These are phyloP conservation scores for Echeveria elegans DNA, from an alignment of 164 flowering plant genomes.

Conservation along the genomic window DNA sequence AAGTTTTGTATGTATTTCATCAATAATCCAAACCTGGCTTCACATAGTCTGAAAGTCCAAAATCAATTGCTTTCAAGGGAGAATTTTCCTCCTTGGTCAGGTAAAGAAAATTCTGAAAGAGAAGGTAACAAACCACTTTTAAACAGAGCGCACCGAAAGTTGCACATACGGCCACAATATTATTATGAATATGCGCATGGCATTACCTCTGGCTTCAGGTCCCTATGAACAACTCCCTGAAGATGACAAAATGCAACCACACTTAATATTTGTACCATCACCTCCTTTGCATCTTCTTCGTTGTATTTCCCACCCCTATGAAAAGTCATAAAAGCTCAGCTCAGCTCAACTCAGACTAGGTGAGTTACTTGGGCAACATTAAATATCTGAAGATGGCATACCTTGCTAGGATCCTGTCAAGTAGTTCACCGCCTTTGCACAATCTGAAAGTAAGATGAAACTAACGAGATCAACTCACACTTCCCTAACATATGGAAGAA, in stretches of 20 bases:
- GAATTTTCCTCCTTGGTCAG: constrained; percentile 62
- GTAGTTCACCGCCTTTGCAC: constrained; percentile 32
- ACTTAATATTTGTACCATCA: constrained; percentile 81
- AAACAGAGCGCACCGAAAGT: background rate
- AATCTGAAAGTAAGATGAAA: background rate
- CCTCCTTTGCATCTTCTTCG: constrained; percentile 88
- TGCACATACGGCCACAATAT: background rate
- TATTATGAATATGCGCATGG: constrained; percentile 1
- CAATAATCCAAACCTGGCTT: constrained; percentile 62
- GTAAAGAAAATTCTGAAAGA: constrained; percentile 82
- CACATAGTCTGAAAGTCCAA: constrained; percentile 94
- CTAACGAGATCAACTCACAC: background rate
- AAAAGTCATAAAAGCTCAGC: background rate
- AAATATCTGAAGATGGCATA: background rate
- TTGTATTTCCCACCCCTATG: constrained; percentile 95
- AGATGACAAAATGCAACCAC: constrained; percentile 75
- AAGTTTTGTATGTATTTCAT: background rate
- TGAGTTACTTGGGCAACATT: constrained; percentile 8
- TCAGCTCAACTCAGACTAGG: constrained; percentile 3
- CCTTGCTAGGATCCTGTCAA: constrained; percentile 64
- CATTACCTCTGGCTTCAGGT: constrained; percentile 92
- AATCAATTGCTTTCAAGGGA: constrained; percentile 83
- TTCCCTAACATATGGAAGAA: background rate
- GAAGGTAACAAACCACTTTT: background rate
- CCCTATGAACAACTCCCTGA: constrained; percentile 97